Percentiles rank a stretch among this genome's conserved stretches.
Evolutionary conservation across 306 rosid species (phyloP).

Genomic region (Spatholobus suberectus): DNA sequence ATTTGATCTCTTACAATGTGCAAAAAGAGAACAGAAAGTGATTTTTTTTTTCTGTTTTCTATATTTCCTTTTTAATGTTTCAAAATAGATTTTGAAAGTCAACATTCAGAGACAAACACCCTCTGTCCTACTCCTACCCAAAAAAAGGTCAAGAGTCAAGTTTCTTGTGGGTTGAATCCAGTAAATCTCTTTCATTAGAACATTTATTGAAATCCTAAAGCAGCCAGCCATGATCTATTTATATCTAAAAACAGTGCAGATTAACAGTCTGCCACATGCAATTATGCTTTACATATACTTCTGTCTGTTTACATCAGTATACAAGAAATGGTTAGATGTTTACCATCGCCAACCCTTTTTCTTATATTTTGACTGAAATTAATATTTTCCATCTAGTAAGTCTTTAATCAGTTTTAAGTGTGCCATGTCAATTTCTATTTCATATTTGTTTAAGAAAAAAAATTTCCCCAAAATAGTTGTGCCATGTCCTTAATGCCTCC

Average conservation of each 20-base stretch:
- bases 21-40: not conserved
- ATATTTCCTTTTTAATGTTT: not conserved
- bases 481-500: not conserved
- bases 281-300: not conserved
- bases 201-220: constrained; percentile 9
- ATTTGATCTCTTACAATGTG: not conserved
- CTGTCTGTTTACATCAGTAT: not conserved
- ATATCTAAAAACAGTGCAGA: constrained; percentile 10
- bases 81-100: not conserved
- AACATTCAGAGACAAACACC: not conserved
- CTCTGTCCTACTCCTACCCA: not conserved
- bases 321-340: not conserved
- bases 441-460: not conserved
- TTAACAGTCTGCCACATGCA: constrained; percentile 13
- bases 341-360: not conserved
- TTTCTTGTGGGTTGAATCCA: not conserved
- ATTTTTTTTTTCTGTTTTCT: not conserved
- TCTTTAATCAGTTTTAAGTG: constrained; percentile 1
- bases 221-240: constrained; percentile 12
- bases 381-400: not conserved
- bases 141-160: not conserved
- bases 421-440: not conserved
- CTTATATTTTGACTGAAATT: not conserved
- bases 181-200: not conserved
- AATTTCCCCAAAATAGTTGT: not conserved